phyloP scores from a whole-genome alignment of 2,329 filamentous ascomycete species.

The Neophaeococcomyces aloes region DNA sequence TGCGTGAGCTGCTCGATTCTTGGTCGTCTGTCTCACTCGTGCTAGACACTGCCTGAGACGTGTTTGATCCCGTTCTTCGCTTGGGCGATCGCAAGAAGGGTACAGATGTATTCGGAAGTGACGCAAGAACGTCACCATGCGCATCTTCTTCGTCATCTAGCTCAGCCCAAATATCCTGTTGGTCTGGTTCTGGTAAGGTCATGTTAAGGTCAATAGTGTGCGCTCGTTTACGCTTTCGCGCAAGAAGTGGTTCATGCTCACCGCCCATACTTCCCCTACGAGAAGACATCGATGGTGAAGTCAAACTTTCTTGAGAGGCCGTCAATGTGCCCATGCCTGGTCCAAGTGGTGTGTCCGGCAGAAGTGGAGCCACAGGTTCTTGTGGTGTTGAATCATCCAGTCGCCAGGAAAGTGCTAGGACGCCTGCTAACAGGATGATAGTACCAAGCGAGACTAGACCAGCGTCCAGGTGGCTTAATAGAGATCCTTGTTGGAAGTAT shows the following conservation, averaged over 20 bases:
- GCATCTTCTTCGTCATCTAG: slow-evolving; percentile 59
- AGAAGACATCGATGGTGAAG: slow-evolving; percentile 27
- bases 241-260: slow-evolving; percentile 31
- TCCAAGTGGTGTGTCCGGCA: slow-evolving; percentile 54
- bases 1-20: not conserved
- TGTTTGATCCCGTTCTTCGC: slow-evolving; percentile 14
- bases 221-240: slow-evolving; percentile 21
- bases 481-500: slow-evolving; percentile 83
- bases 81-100: slow-evolving; percentile 14
- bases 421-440: slow-evolving; percentile 71
- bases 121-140: slow-evolving; percentile 28
- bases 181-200: slow-evolving; percentile 37
- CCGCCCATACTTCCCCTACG: slow-evolving; percentile 26
- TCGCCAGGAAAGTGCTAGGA: slow-evolving; percentile 87
- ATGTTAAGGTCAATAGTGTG: slow-evolving; percentile 21
- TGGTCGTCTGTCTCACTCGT: slow-evolving; percentile 2
- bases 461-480: slow-evolving; percentile 65
- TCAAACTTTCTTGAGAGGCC: slow-evolving; percentile 34
- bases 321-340: slow-evolving; percentile 68
- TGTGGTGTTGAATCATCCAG: slow-evolving; percentile 54
- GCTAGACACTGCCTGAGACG: slow-evolving; percentile 15
- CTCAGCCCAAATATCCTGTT: slow-evolving; percentile 76
- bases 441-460: slow-evolving; percentile 70
- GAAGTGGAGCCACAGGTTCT: slow-evolving; percentile 36
- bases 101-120: slow-evolving; percentile 15